Evolutionary conservation across 2,329 filamentous ascomycete species (phyloP).

Genomic region (Sporothrix variecibatus): DNA sequence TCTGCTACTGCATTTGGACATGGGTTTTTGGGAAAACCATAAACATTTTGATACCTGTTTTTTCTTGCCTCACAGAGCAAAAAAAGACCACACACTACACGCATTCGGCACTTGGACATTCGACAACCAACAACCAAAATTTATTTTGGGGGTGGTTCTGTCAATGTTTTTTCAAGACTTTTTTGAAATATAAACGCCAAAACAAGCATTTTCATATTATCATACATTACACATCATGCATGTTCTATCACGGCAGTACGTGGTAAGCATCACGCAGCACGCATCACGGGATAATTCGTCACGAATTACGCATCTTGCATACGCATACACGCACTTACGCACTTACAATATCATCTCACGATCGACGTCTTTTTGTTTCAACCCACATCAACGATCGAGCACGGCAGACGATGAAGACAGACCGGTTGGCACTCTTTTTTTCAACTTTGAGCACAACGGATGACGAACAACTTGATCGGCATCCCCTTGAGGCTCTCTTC

Average conservation of each 20-base stretch:
- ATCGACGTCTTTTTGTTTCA: not conserved
- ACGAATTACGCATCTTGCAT: not conserved
- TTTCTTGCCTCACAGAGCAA: not conserved
- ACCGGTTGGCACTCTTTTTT: not conserved
- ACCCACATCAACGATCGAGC: not conserved
- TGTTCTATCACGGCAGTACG: slow-evolving; percentile 2
- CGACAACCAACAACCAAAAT: slow-evolving; percentile 1
- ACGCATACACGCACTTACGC: not conserved
- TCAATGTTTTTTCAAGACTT: not conserved
- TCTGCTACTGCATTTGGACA: not conserved
- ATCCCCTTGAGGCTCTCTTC: not conserved
- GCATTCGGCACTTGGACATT: not conserved
- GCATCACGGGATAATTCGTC: not conserved
- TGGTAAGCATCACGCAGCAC: not conserved
- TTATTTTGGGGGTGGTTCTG: not conserved
- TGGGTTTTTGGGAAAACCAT: slow-evolving; percentile 1
- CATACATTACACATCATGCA: not conserved
- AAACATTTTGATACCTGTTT: slow-evolving; percentile 23
- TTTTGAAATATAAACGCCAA: slow-evolving; percentile 18
- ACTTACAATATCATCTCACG: slow-evolving; percentile 11
- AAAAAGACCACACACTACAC: not conserved
- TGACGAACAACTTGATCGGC: not conserved
- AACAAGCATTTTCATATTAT: slow-evolving; percentile 1
- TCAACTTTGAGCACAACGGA: not conserved
- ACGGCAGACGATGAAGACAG: slow-evolving; percentile 17